phyloP scores from a whole-genome alignment of 2,329 filamentous ascomycete species.

The Helotiales sp. region DNA sequence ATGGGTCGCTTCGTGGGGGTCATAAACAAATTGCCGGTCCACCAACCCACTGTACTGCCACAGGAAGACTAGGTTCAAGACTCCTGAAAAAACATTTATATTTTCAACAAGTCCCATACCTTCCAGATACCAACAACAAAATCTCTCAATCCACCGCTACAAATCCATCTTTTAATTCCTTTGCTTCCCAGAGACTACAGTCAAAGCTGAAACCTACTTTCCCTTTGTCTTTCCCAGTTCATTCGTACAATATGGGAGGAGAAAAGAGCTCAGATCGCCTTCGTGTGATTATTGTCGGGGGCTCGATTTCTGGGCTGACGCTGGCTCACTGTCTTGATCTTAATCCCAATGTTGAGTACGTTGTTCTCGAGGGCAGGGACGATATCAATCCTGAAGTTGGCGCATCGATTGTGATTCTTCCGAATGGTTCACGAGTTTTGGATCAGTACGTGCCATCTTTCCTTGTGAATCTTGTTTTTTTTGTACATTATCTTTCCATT shows the following conservation, averaged over 20 bases:
- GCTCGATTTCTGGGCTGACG: constrained; percentile 53
- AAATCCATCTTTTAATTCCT: no score
- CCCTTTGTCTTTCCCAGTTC: not conserved
- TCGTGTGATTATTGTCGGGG: constrained; percentile 56
- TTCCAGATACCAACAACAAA: no score
- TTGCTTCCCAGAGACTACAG: not conserved
- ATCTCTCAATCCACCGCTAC: not conserved
- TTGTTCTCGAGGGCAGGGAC: constrained; percentile 51
- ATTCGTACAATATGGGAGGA: not conserved
- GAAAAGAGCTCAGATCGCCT: constrained; percentile 22
- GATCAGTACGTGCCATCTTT: constrained; percentile 47
- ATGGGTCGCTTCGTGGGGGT: not conserved
- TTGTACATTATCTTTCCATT: not conserved
- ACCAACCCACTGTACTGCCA: not conserved
- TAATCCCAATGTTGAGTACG: constrained; percentile 50
- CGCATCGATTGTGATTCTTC: constrained; percentile 52
- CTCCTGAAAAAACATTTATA: no score
- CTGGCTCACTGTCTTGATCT: constrained; percentile 53
- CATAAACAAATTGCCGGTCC: constrained; percentile 1
- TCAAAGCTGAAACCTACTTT: not conserved
- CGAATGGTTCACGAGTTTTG: constrained; percentile 52
- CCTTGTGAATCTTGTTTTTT: not conserved
- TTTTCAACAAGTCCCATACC: no score
- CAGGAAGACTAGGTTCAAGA: no score
- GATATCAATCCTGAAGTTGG: constrained; percentile 53